Conservation (phyloP, 139 green algal species). For the Mesotaenium endlicherianum region DNA sequence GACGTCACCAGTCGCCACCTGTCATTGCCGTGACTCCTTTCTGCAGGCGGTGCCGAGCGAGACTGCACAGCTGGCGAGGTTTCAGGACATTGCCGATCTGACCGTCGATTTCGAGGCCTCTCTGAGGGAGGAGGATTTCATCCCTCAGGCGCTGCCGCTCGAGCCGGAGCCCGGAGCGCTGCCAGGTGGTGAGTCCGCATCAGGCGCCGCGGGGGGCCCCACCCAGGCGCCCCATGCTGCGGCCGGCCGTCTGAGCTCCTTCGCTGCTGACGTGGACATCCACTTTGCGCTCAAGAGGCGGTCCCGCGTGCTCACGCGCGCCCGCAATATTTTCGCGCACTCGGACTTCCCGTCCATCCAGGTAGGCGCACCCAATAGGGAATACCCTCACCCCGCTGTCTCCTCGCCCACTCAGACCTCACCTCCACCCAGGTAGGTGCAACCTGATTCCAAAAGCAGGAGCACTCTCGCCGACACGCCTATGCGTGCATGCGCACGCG, state of each 20-base stretch:
- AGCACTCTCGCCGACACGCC: too few relatives aligned
- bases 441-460: too few relatives aligned
- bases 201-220: too few relatives aligned
- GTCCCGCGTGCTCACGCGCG: neutral
- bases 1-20: too few relatives aligned
- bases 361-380: neutral
- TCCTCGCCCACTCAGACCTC: too few relatives aligned
- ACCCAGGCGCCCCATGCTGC: too few relatives aligned
- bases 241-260: neutral
- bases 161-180: neutral
- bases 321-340: neutral
- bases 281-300: constrained; percentile 17
- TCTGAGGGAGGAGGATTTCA: neutral
- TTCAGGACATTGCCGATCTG: constrained; percentile 21
- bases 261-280: constrained; percentile 22
- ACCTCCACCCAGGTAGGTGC: too few relatives aligned
- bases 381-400: too few relatives aligned
- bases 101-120: constrained; percentile 5
- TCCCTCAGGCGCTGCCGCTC: neutral
- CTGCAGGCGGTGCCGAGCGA: constrained; percentile 9
- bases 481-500: too few relatives aligned
- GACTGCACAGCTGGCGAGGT: constrained; percentile 11
- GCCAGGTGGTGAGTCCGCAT: neutral
- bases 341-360: constrained; percentile 8
- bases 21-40: too few relatives aligned